Base-by-base conservation (phyloP, 208 protist species). In the Crithidia acanthocephali region DNA sequence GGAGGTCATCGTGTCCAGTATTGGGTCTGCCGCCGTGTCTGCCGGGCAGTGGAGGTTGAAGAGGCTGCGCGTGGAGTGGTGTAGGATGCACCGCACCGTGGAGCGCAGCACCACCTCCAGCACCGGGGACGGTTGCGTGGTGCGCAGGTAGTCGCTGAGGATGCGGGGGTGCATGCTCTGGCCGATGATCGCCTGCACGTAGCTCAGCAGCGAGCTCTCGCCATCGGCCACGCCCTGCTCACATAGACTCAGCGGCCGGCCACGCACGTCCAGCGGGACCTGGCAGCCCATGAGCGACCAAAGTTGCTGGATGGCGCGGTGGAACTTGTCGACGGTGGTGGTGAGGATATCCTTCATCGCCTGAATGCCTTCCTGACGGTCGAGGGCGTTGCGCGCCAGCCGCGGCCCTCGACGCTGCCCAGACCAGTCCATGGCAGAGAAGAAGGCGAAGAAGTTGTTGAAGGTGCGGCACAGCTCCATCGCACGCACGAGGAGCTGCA, bases 381-480 rank as follows among this genome's bases (percentile, higher is more conserved):
- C 72, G 9, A 25, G 23, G 20, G 20, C 67, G 42, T 63, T 68
- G 27, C 72, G 72, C 22, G 64, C 63, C 33, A 72, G 48, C 15
- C 72, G 65, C 20, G 52, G 37, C 28, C 72, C 58, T 18, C 65
- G 72, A 27, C 37, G 72, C 23, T 67, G 64, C n/a, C 55, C 57
- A 5, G 63, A 53, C 65, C 65, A 72, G 33, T 72, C 72, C 35
- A 66, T 58, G 8, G 58, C 64, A 27, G 72, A 71, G 48, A 78
- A 78, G 45, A 78, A 68, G 20, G 72, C 65, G 15, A 72, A 72
- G 44, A 78, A 78, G 65, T 72, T 72, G 66, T 78, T 78, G 57
- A 78, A 59, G 37, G 55, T 72, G 51, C 72, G 64, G 72, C 72
- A 72, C 33, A 78, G 40, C 60, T 72, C 58, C 30, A 28, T 63